Conservation (phyloP, 306 rosid genomes). For the Cicer judaicum region DNA sequence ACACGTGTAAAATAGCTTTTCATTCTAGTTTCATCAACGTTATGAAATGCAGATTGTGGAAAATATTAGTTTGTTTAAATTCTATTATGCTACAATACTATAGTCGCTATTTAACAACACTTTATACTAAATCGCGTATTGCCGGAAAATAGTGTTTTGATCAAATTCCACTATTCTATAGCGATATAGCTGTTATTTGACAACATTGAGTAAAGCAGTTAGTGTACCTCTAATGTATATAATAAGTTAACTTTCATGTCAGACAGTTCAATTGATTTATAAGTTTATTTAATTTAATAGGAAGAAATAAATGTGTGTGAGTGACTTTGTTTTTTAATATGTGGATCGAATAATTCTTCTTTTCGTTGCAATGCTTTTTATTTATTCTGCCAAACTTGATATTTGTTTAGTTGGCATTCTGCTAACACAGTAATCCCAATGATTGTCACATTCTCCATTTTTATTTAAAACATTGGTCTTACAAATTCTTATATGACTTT, state of each 20-base stretch:
- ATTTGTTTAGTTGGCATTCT: neutral
- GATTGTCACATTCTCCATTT: slow-evolving; percentile 25
- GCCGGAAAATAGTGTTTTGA: too few species aligned
- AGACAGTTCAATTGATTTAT: slow-evolving; percentile 14
- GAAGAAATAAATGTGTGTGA: neutral
- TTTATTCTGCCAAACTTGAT: neutral
- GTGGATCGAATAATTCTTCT: slow-evolving; percentile 22
- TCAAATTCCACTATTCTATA: too few species aligned
- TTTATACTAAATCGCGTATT: too few species aligned
- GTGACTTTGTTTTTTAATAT: neutral
- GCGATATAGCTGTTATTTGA: neutral
- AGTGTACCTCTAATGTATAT: slow-evolving; percentile 16
- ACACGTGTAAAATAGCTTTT: neutral
- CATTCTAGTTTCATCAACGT: too few species aligned
- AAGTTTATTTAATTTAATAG: neutral
- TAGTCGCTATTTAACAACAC: too few species aligned
- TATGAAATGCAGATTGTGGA: too few species aligned
- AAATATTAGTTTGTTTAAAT: too few species aligned
- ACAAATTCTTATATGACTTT: slow-evolving; percentile 26
- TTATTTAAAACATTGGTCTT: slow-evolving; percentile 16
- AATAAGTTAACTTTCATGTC: slow-evolving; percentile 14
- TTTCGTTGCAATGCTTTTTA: slow-evolving; percentile 17
- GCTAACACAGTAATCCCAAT: slow-evolving; percentile 17
- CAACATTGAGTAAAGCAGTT: neutral
- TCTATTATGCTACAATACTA: too few species aligned